Conservation (phyloP, 2,329 filamentous ascomycete species). For the Ceratocystis harringtonii region DNA sequence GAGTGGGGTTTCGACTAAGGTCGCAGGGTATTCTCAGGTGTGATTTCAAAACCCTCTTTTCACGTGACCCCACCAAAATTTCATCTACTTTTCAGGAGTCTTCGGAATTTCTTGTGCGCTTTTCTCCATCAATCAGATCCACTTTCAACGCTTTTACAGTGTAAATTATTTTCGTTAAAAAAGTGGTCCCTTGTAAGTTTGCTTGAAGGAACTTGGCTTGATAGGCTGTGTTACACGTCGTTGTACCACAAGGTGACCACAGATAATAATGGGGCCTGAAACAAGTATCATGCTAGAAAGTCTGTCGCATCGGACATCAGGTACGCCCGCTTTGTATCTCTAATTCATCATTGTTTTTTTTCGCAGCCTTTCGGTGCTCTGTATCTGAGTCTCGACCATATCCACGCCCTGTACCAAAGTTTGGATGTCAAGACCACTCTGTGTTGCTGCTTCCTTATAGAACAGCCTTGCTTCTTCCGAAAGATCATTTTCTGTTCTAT, state of each 20-base stretch:
- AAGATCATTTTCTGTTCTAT: slow-evolving; percentile 14
- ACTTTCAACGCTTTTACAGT: slow-evolving; percentile 1
- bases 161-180: background rate
- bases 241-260: background rate
- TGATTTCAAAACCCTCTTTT: slow-evolving; percentile 16
- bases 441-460: slow-evolving; percentile 15
- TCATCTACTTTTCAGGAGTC: background rate
- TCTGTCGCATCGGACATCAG: too few species aligned
- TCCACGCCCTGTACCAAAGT: slow-evolving; percentile 16
- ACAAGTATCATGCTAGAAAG: background rate
- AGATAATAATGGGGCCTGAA: background rate
- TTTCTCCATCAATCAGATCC: background rate
- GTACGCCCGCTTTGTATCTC: too few species aligned
- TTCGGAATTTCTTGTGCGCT: slow-evolving; percentile 11
- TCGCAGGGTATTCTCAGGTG: slow-evolving; percentile 15
- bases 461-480: slow-evolving; percentile 14
- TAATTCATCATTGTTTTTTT: background rate
- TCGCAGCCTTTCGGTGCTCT: slow-evolving; percentile 7
- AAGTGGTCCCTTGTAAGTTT: background rate
- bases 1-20: slow-evolving; percentile 17
- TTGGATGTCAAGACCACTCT: slow-evolving; percentile 12
- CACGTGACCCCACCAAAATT: slow-evolving; percentile 17
- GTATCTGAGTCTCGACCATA: slow-evolving; percentile 16
- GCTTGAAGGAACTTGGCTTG: background rate
- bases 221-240: background rate